phyloP scores from a whole-genome alignment of 2,329 filamentous ascomycete species.

The Fusarium falciforme region DNA sequence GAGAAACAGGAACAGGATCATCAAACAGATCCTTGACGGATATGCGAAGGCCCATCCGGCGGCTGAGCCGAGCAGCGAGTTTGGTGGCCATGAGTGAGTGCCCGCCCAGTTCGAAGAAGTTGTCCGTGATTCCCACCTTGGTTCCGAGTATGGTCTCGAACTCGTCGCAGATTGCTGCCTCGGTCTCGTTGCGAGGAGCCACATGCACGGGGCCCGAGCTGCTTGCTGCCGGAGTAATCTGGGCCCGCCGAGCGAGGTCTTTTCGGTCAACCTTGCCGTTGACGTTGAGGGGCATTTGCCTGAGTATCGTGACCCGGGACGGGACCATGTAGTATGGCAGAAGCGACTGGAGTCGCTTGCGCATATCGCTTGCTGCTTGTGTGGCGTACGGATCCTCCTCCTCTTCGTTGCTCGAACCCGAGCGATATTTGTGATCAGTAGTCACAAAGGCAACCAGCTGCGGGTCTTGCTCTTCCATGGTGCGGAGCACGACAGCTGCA shows the following conservation, averaged over 20 bases:
- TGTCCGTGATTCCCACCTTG: constrained; percentile 6
- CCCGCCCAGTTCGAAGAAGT: constrained; percentile 17
- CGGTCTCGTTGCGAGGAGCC: constrained; percentile 2
- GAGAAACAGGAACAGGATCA: constrained; percentile 3
- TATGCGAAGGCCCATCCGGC: background rate
- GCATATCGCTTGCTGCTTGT: too few relatives aligned
- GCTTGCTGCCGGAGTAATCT: too few relatives aligned
- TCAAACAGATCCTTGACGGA: constrained; percentile 17
- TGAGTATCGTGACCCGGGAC: background rate
- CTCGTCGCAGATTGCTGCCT: background rate
- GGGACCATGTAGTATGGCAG: background rate
- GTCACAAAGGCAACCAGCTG: constrained; percentile 33
- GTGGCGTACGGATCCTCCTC: too few relatives aligned
- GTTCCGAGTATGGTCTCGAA: background rate
- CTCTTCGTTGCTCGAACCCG: too few relatives aligned
- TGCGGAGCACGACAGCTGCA: background rate
- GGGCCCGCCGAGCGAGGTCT: too few relatives aligned
- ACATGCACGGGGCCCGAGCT: background rate
- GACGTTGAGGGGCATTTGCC: background rate
- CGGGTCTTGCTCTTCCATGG: background rate
- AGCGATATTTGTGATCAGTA: background rate
- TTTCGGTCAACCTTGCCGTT: constrained; percentile 3
- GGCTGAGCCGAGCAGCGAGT: constrained; percentile 5
- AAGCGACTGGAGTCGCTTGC: background rate
- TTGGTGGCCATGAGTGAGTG: constrained; percentile 20